These are phyloP conservation scores for Penicillium taxi DNA, from an alignment of 495 filamentous ascomycete species.

Conservation along the genomic window DNA sequence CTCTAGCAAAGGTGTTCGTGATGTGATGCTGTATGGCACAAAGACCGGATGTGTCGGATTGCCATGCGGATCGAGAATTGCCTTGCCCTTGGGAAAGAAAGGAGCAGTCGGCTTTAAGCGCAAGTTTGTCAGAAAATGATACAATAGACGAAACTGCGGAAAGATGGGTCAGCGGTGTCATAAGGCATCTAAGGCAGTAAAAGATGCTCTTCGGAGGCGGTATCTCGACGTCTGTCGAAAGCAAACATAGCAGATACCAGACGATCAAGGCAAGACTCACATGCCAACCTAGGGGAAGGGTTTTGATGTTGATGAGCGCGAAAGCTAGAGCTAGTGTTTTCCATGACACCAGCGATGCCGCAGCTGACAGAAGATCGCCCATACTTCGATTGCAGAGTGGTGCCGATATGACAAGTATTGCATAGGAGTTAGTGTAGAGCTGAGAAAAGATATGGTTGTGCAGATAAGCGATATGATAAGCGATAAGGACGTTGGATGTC, in stretches of 20 bases:
- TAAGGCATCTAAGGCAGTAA: background rate
- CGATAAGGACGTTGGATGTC: too few relatives aligned
- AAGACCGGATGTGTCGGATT: slow-evolving; percentile 47
- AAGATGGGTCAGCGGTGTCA: slow-evolving; percentile 13
- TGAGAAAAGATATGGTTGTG: too few relatives aligned
- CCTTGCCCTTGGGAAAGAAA: slow-evolving; percentile 26
- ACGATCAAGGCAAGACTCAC: slow-evolving; percentile 34
- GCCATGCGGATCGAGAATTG: slow-evolving; percentile 23
- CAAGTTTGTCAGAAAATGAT: slow-evolving; percentile 44
- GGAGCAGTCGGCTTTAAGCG: slow-evolving; percentile 35
- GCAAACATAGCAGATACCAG: background rate
- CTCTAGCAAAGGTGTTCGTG: slow-evolving; percentile 49
- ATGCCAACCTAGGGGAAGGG: slow-evolving; percentile 55
- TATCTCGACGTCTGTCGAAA: background rate
- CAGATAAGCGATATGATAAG: too few relatives aligned
- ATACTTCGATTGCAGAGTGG: slow-evolving; percentile 17
- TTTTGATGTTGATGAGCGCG: slow-evolving; percentile 53
- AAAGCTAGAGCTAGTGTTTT: slow-evolving; percentile 45
- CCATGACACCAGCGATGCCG: slow-evolving; percentile 40
- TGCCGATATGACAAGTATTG: too few relatives aligned
- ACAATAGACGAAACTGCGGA: slow-evolving; percentile 45
- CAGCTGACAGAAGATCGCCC: slow-evolving; percentile 16
- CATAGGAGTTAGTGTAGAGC: too few relatives aligned
- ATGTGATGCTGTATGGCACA: slow-evolving; percentile 42
- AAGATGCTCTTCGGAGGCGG: background rate